These are phyloP conservation scores for Uncinocarpus reesii DNA, from an alignment of 2,329 filamentous ascomycete genomes.

Conservation along the genomic window DNA sequence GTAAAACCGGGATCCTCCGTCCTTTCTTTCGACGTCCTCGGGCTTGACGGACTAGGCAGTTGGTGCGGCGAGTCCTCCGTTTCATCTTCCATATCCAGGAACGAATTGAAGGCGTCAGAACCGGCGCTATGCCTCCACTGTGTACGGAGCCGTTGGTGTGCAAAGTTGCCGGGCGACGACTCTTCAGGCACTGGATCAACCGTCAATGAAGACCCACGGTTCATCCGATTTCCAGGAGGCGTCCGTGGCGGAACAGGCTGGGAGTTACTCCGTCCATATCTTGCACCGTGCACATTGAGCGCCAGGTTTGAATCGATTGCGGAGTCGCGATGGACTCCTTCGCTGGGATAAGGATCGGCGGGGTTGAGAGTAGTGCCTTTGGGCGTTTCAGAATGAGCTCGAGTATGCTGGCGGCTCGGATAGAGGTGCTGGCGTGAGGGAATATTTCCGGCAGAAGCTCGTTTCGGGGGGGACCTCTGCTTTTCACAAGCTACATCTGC, in stretches of 20 bases:
- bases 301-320: slow-evolving; percentile 19
- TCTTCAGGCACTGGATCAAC: slow-evolving; percentile 22
- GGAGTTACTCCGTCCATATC: slow-evolving; percentile 43
- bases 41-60: slow-evolving; percentile 21
- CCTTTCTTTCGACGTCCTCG: slow-evolving; percentile 25
- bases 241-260: slow-evolving; percentile 41
- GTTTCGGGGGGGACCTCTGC: slow-evolving; percentile 30
- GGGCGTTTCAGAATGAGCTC: slow-evolving; percentile 58
- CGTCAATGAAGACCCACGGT: slow-evolving; percentile 22
- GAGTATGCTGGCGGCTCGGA: slow-evolving; percentile 53
- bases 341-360: slow-evolving; percentile 11
- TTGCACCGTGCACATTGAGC: slow-evolving; percentile 32
- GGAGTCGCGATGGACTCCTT: slow-evolving; percentile 11
- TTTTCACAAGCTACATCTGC: slow-evolving; percentile 14
- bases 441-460: slow-evolving; percentile 52
- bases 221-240: slow-evolving; percentile 31
- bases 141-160: slow-evolving; percentile 26
- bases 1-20: slow-evolving; percentile 31
- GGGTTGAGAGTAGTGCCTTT: slow-evolving; percentile 34
- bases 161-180: slow-evolving; percentile 24
- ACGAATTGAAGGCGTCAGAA: slow-evolving; percentile 35
- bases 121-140: slow-evolving; percentile 33
- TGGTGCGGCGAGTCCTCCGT: slow-evolving; percentile 23
- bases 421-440: slow-evolving; percentile 45
- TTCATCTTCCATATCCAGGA: slow-evolving; percentile 37